Evolutionary conservation across 2,329 filamentous ascomycete species (phyloP).

Genomic region (Hypomyces perniciosus): DNA sequence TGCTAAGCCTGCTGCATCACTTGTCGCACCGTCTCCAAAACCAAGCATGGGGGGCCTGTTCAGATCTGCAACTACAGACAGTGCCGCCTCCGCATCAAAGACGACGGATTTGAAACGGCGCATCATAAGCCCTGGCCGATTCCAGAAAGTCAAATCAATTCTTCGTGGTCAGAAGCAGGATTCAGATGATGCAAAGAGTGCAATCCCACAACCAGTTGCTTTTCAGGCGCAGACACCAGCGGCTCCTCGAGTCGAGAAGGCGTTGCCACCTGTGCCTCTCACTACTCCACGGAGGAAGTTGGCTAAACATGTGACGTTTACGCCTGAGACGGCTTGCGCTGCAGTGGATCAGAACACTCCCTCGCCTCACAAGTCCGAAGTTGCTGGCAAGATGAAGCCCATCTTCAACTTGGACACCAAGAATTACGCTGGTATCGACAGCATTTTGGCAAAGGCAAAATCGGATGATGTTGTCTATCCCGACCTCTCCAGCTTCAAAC

Average conservation of each 20-base stretch:
- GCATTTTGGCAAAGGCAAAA: conserved; percentile 20
- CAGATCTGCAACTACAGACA: conserved; percentile 33
- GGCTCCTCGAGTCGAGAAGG: conserved; percentile 42
- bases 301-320: conserved; percentile 74
- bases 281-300: conserved; percentile 63
- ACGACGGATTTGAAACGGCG: conserved; percentile 29
- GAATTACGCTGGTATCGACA: conserved; percentile 26
- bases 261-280: conserved; percentile 45
- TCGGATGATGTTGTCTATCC: conserved; percentile 43
- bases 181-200: conserved; percentile 36
- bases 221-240: conserved; percentile 42
- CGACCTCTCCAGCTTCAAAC: conserved; percentile 41
- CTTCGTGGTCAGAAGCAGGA: conserved; percentile 38
- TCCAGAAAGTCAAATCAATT: conserved; percentile 55
- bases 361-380: conserved; percentile 47
- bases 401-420: conserved; percentile 15
- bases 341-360: conserved; percentile 45
- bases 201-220: conserved; percentile 40
- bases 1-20: conserved; percentile 23
- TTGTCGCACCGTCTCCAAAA: conserved; percentile 44
- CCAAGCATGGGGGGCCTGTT: conserved; percentile 27
- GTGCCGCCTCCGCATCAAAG: conserved; percentile 27
- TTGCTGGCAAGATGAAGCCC: conserved; percentile 19
- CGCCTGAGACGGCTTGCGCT: conserved; percentile 57
- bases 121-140: conserved; percentile 43